Evolutionary conservation across 805 yeast species (phyloP), one percentile per base, ranked within the genome.

Genomic region (Sugiyamaella valdiviana): DNA sequence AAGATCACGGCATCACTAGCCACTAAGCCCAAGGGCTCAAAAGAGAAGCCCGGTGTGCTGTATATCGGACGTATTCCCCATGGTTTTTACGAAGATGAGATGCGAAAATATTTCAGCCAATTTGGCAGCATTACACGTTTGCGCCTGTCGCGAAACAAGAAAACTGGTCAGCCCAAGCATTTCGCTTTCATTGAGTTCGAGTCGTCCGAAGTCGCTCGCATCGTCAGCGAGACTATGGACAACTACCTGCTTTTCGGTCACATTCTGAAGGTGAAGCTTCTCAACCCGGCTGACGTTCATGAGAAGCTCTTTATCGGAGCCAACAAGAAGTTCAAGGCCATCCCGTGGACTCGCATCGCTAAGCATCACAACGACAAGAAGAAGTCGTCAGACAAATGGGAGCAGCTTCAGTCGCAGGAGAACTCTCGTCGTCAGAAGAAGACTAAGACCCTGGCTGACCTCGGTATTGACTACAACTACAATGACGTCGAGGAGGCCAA

Each of bases 161-260:
- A 83, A 62, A 83, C 95, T 5, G 98, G 98, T 41, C 80, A 82
- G 48, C 82, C 95, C 14, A 90, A 88, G 69, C 97, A 89, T 65
- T 91, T 81, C 66, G 98, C 89, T 5, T 91, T 87, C 66, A 71
- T 93, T 41, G 96, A 93, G 68, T 93, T 91, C 62, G 77, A 75
- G 38, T 74, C 79, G 47, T 63, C 65, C 36, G 86, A 82, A 42
- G 95, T 85, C 48, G 97, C 98, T 40, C 76, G 80, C 57, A 74
- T 89, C 52, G 99, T 96, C 2, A 85, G 85, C 52, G 98, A 93
- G 56, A 82, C 97, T 41, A 93, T 93, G 99, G 83, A 93, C 68
- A 93, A 93, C 69, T 93, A 93, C 61, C 75, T 93, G 53, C 64
- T 93, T 40, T 82, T 86, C 70, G 95, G 95, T 5, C 97, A 91